phyloP scores from a whole-genome alignment of 2,329 filamentous ascomycete genomes.

The Simplicillium aogashimaense region DNA sequence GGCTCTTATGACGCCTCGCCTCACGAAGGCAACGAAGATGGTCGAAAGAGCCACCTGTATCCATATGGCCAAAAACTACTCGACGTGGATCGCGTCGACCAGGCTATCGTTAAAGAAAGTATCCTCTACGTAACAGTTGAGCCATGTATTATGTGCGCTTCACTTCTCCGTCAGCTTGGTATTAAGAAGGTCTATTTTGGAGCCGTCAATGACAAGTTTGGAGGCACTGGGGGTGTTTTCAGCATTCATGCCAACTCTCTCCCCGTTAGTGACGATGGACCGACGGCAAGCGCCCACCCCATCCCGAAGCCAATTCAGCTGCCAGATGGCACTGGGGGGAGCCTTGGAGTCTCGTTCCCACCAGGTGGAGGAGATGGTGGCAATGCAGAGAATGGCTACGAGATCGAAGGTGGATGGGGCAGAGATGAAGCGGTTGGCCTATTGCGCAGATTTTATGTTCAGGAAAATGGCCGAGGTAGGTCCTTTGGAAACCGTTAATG shows the following conservation, averaged over 20 bases:
- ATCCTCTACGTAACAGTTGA: slow-evolving; percentile 95
- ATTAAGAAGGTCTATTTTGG: slow-evolving; percentile 92
- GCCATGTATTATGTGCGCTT: slow-evolving; percentile 98
- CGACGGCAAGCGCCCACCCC: slow-evolving; percentile 29
- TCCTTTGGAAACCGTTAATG: neutral
- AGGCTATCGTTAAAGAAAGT: slow-evolving; percentile 57
- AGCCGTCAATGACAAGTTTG: slow-evolving; percentile 92
- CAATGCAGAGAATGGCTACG: slow-evolving; percentile 68
- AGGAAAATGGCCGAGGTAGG: slow-evolving; percentile 88
- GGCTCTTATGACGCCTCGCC: slow-evolving; percentile 11
- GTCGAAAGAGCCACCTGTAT: slow-evolving; percentile 44
- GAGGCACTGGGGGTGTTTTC: slow-evolving; percentile 89
- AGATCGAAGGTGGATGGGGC: slow-evolving; percentile 78
- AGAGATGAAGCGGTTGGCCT: slow-evolving; percentile 89
- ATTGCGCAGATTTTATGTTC: slow-evolving; percentile 88
- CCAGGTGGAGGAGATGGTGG: slow-evolving; percentile 43
- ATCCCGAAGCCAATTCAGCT: slow-evolving; percentile 24
- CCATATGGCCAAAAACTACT: slow-evolving; percentile 52
- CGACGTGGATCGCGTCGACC: slow-evolving; percentile 47
- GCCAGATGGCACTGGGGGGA: slow-evolving; percentile 22
- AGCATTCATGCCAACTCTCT: slow-evolving; percentile 62
- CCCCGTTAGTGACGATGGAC: slow-evolving; percentile 23
- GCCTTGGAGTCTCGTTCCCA: slow-evolving; percentile 25
- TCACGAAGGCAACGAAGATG: slow-evolving; percentile 42
- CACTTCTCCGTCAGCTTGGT: slow-evolving; percentile 75